A percentile compares a stretch with the other conserved stretches of the same genome.
These are phyloP conservation scores for Hypholoma fasciculare DNA, from an alignment of 768 basidiomycete genomes.

Conservation along the genomic window DNA sequence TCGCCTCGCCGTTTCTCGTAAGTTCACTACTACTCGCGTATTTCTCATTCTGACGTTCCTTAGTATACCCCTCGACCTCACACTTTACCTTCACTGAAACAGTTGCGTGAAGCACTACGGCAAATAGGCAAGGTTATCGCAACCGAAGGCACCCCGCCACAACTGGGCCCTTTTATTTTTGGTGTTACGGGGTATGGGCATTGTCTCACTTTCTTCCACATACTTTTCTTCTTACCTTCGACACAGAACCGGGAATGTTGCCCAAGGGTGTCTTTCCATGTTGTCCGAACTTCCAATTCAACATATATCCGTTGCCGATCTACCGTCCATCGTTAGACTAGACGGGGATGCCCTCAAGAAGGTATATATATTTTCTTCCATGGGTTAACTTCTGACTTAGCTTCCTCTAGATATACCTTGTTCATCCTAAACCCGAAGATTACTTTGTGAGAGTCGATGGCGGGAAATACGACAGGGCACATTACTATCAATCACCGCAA, in stretches of 20 bases:
- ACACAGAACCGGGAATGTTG: conserved; percentile 76
- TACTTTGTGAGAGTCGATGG: conserved; percentile 69
- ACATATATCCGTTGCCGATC: conserved; percentile 35
- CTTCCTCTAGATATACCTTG: conserved; percentile 64
- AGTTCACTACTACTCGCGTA: conserved; percentile 23
- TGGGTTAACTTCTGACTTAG: background rate
- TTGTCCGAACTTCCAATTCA: conserved; percentile 69
- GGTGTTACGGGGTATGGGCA: conserved; percentile 75
- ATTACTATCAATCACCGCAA: conserved; percentile 76
- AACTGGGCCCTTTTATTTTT: conserved; percentile 75
- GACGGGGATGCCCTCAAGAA: conserved; percentile 50
- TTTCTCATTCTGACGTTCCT: background rate
- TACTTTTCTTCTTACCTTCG: background rate
- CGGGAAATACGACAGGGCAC: conserved; percentile 52
- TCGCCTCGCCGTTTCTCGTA: conserved; percentile 83
- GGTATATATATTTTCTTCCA: conserved; percentile 31
- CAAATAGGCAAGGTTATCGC: conserved; percentile 58
- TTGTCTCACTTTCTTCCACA: background rate
- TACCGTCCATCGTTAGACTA: conserved; percentile 1
- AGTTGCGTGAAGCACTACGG: conserved; percentile 52
- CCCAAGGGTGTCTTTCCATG: conserved; percentile 74
- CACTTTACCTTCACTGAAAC: conserved; percentile 58
- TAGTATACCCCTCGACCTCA: conserved; percentile 84
- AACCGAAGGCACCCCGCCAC: conserved; percentile 56
- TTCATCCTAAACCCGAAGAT: conserved; percentile 66